Evolutionary conservation across 441 rosid genomes (phyloP).

Genomic region (Iberis amara): DNA sequence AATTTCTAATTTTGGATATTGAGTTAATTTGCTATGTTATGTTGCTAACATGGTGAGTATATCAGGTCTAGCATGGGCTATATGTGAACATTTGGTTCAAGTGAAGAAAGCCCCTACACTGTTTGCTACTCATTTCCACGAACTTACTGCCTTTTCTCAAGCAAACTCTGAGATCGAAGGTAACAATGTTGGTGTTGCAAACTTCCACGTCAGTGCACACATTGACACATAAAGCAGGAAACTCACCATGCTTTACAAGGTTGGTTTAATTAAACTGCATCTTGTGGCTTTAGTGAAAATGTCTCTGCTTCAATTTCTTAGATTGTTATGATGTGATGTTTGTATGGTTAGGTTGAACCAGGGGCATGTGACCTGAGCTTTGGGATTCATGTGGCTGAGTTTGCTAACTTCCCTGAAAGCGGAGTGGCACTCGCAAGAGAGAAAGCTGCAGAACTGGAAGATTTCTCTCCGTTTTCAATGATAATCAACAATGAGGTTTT

Average conservation of each 20-base stretch:
- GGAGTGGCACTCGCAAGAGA: conserved; percentile 91
- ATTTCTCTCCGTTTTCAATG: conserved; percentile 67
- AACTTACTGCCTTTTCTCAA: conserved; percentile 84
- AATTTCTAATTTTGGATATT: conserved; percentile 6
- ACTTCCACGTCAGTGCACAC: conserved; percentile 97
- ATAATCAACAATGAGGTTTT: conserved; percentile 48
- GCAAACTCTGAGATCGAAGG: conserved; percentile 40
- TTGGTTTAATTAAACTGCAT: conserved; percentile 24
- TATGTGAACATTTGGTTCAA: conserved; percentile 90
- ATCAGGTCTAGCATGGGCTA: conserved; percentile 98
- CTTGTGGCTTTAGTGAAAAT: conserved; percentile 3
- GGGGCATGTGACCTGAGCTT: conserved; percentile 99
- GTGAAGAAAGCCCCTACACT: conserved; percentile 86
- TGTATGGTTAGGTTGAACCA: conserved; percentile 61
- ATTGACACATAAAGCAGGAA: conserved; percentile 79
- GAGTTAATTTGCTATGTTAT: conserved; percentile 5
- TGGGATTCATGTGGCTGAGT: conserved; percentile 98
- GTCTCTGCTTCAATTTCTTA: conserved; percentile 10
- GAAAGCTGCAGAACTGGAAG: conserved; percentile 95
- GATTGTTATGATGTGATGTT: conserved; percentile 10
- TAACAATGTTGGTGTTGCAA: conserved; percentile 72
- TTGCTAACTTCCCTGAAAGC: conserved; percentile 92
- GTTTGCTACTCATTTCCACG: conserved; percentile 98
- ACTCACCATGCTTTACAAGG: conserved; percentile 98
- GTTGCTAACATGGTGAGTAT: conserved; percentile 16